These are phyloP conservation scores for Calonectria fujianensis DNA, from an alignment of 2,329 filamentous ascomycete genomes.

Conservation along the genomic window DNA sequence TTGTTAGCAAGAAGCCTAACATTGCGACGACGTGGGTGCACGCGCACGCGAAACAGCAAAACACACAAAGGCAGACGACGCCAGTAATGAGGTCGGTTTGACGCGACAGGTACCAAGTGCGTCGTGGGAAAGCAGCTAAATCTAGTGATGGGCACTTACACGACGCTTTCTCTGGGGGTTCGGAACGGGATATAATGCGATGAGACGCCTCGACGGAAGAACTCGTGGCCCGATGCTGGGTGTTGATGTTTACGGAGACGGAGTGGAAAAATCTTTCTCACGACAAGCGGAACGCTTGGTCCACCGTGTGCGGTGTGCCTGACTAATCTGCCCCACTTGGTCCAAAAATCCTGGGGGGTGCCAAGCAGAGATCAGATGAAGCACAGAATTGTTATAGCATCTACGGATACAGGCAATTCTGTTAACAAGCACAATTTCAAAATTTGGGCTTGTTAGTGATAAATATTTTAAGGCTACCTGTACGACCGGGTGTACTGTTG, in stretches of 20 bases:
- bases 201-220: slow-evolving; percentile 65
- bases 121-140: slow-evolving; percentile 44
- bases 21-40: slow-evolving; percentile 44
- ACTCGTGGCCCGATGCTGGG: slow-evolving; percentile 59
- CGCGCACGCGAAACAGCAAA: slow-evolving; percentile 37
- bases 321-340: neutral
- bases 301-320: slow-evolving; percentile 15
- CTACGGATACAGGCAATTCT: neutral
- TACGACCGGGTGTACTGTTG: neutral
- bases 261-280: slow-evolving; percentile 61
- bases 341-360: neutral
- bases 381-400: neutral
- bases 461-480: neutral
- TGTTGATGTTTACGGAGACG: slow-evolving; percentile 61
- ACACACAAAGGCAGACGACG: slow-evolving; percentile 43
- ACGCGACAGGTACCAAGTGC: slow-evolving; percentile 40
- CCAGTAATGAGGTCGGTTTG: slow-evolving; percentile 35
- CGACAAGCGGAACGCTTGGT: slow-evolving; percentile 51
- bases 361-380: neutral
- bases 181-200: slow-evolving; percentile 67
- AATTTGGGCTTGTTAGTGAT: neutral
- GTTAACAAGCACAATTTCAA: neutral
- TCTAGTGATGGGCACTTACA: slow-evolving; percentile 59
- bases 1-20: slow-evolving; percentile 53
- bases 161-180: slow-evolving; percentile 58